phyloP scores from a whole-genome alignment of 2,329 filamentous ascomycete genomes.

The Talaromyces sp. region DNA sequence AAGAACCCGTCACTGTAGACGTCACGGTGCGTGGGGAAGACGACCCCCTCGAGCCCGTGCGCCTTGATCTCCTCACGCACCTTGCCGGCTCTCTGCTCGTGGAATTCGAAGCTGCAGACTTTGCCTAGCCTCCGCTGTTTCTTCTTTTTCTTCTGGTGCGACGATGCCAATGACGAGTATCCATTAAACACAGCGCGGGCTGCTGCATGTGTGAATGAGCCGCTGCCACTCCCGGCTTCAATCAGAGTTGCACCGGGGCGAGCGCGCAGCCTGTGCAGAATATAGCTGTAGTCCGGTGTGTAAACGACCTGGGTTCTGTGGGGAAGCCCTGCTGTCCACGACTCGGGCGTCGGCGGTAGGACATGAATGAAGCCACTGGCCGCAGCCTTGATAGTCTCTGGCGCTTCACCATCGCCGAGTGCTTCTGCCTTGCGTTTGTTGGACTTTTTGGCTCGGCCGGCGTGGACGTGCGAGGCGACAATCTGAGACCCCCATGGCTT shows the following conservation, averaged over 20 bases:
- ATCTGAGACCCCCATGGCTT: slow-evolving; percentile 91
- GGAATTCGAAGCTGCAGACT: slow-evolving; percentile 49
- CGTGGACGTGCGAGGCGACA: slow-evolving; percentile 80
- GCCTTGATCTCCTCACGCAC: slow-evolving; percentile 38
- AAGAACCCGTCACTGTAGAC: slow-evolving; percentile 47
- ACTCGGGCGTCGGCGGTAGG: slow-evolving; percentile 45
- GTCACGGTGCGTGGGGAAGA: slow-evolving; percentile 44
- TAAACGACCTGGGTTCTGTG: slow-evolving; percentile 51
- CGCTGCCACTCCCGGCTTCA: slow-evolving; percentile 49
- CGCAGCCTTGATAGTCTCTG: slow-evolving; percentile 18
- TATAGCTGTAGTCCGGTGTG: slow-evolving; percentile 50
- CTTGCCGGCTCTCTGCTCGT: slow-evolving; percentile 38
- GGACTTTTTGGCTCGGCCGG: slow-evolving; percentile 55
- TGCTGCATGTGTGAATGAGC: slow-evolving; percentile 48
- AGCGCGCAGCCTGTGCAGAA: slow-evolving; percentile 44
- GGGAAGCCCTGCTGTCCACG: slow-evolving; percentile 47
- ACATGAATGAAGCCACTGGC: slow-evolving; percentile 46
- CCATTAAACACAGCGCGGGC: slow-evolving; percentile 47
- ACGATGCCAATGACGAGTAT: slow-evolving; percentile 23
- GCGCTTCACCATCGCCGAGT: slow-evolving; percentile 23
- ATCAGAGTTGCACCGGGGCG: slow-evolving; percentile 43
- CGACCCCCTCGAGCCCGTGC: slow-evolving; percentile 41
- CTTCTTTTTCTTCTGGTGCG: slow-evolving; percentile 20
- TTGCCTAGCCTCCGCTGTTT: slow-evolving; percentile 30
- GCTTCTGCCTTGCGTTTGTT: slow-evolving; percentile 44